A percentile compares a stretch with the other conserved stretches of the same genome.
Evolutionary conservation across 2,329 filamentous ascomycete species (phyloP).

Genomic region (Didymella lethalis): DNA sequence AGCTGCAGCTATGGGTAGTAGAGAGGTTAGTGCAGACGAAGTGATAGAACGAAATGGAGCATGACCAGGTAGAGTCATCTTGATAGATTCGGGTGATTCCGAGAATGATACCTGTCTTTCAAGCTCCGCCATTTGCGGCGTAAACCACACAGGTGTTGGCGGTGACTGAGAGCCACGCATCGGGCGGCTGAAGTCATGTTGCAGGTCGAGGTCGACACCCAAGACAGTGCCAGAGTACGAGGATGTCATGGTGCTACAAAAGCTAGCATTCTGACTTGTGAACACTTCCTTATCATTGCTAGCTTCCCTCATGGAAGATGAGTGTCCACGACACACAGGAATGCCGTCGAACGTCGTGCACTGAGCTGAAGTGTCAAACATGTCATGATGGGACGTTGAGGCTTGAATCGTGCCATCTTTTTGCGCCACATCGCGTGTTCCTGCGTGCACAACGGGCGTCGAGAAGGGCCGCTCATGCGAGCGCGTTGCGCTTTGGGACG

Average conservation of each 20-base stretch:
- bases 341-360: constrained; percentile 37
- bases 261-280: constrained; percentile 40
- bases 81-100: constrained; percentile 18
- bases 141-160: constrained; percentile 37
- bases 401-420: constrained; percentile 23
- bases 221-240: constrained; percentile 47
- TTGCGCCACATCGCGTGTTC: constrained; percentile 33
- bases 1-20: constrained; percentile 50
- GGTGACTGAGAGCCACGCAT: constrained; percentile 34
- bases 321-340: constrained; percentile 29
- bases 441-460: constrained; percentile 28
- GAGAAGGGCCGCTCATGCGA: constrained; percentile 26
- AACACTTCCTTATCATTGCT: constrained; percentile 25
- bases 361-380: constrained; percentile 32
- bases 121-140: constrained; percentile 33
- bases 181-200: constrained; percentile 28
- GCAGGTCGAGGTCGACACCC: constrained; percentile 47
- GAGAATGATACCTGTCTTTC: constrained; percentile 26
- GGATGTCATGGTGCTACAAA: constrained; percentile 46
- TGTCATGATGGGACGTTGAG: constrained; percentile 26
- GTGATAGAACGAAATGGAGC: constrained; percentile 33
- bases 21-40: constrained; percentile 47
- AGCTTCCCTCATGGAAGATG: constrained; percentile 30
- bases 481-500: constrained; percentile 23
- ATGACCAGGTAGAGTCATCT: not conserved